Base-by-base conservation (phyloP, 805 yeast species). In the Myxozyma geophila region DNA sequence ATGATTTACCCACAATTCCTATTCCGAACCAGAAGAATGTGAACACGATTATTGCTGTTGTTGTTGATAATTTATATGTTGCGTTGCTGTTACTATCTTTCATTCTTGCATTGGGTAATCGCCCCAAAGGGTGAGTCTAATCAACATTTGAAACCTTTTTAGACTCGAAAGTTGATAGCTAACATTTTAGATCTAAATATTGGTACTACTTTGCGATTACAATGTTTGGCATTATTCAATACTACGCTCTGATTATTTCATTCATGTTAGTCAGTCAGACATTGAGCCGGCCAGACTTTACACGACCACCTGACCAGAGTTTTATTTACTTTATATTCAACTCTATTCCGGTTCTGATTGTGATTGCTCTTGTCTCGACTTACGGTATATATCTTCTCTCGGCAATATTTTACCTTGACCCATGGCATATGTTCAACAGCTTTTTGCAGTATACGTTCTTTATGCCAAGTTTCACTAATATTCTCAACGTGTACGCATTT, bases 401-500 rank as follows among this genome's bases (percentile, higher is more conserved):
- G 0, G 84, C 87, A 23, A 77, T 86, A 64, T 72, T 86, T 46
- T 85, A 85, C 72, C 77, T 85, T 66, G 88, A 85, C 69, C 88
- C 88, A 10, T 85, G 88, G 88, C 89, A 85, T 71, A 80, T 71
- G 66, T 33, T 70, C 47, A 70, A 62, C 57, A 61, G 68, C 17
- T 69, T 69, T 23, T 62, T 75, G 12, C 85, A 83, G 71, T 82
- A 82, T 70, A 77, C 82, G 65, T 77, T 82, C 71, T 75, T 82
- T 55, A 80, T 83, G 36, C 85, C 86, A 5, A 77, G 83, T n/a
- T 82, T 82, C 71, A 78, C 81, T 65, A 82, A 82, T 67, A 83
- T 86, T 46, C 76, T 86, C 71, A 85, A 84, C 72, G 87, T 86
- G 54, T 86, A 85, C 74, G 88, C 89, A 0, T 86, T 86, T 73